These are phyloP conservation scores for Cercophora samala DNA, from an alignment of 495 filamentous ascomycete genomes.

Conservation along the genomic window DNA sequence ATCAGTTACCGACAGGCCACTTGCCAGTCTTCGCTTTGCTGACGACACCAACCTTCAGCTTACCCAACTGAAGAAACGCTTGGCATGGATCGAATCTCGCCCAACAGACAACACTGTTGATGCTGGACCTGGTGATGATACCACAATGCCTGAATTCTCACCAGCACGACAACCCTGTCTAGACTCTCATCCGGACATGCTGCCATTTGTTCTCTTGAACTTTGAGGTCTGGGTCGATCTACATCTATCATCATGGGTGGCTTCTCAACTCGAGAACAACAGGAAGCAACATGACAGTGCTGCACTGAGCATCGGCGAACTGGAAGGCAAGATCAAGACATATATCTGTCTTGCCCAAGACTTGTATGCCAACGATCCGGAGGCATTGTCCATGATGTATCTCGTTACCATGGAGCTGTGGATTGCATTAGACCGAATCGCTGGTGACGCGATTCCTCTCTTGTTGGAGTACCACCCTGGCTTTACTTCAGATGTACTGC, in stretches of 20 bases:
- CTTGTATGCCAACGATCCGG: slow-evolving; percentile 46
- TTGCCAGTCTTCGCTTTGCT: slow-evolving; percentile 10
- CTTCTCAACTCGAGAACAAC: slow-evolving; percentile 4
- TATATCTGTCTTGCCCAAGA: slow-evolving; percentile 26
- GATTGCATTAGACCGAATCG: slow-evolving; percentile 56
- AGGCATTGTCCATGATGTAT: slow-evolving; percentile 55
- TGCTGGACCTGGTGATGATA: slow-evolving; percentile 16
- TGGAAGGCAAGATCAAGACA: slow-evolving; percentile 20
- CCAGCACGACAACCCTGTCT: background rate
- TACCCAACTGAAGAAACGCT: background rate
- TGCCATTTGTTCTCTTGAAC: slow-evolving; percentile 11
- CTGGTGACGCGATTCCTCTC: slow-evolving; percentile 37
- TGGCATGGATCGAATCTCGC: slow-evolving; percentile 16
- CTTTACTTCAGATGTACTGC: slow-evolving; percentile 43
- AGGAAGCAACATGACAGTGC: background rate
- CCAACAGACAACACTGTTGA: background rate
- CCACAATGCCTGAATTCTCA: background rate
- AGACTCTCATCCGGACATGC: background rate
- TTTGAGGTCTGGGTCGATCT: slow-evolving; percentile 26
- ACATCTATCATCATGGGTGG: slow-evolving; percentile 22
- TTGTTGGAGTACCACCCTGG: slow-evolving; percentile 52
- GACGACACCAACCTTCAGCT: slow-evolving; percentile 21
- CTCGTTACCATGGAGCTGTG: slow-evolving; percentile 62
- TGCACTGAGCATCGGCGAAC: slow-evolving; percentile 4
- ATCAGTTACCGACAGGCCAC: background rate